Conservation (phyloP, 2,329 filamentous ascomycete genomes). For the Podosphaera fusca region DNA sequence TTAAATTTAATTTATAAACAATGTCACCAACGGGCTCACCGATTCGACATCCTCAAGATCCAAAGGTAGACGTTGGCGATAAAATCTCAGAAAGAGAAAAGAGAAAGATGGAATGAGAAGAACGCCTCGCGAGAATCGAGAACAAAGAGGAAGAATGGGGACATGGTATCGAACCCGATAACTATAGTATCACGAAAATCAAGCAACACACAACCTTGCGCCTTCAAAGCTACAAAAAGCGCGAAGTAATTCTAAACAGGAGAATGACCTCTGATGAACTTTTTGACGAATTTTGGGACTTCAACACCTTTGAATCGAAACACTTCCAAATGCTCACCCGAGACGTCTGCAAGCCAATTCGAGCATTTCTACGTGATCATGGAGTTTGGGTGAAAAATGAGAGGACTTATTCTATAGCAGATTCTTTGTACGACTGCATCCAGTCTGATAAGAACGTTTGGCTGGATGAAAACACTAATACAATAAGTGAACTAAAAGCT, state of each 20-base stretch:
- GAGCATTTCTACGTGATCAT: background rate
- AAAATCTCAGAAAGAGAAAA: background rate
- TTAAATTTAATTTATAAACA: background rate
- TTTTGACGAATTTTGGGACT: background rate
- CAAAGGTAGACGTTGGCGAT: background rate
- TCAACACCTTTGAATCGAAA: background rate
- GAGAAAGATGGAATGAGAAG: background rate
- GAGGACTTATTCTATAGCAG: background rate
- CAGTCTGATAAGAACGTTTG: background rate
- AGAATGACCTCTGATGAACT: background rate
- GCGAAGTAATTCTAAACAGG: background rate
- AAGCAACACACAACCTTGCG: background rate
- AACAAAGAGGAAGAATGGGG: background rate
- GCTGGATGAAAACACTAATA: background rate
- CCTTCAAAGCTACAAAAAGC: background rate
- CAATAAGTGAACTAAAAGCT: background rate
- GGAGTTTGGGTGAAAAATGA: background rate
- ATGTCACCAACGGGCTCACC: background rate
- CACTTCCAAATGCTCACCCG: conserved; percentile 1
- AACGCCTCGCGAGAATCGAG: background rate
- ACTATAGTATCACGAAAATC: background rate
- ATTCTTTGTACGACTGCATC: background rate
- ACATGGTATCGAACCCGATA: background rate
- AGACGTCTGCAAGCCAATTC: background rate
- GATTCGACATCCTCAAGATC: background rate